Evolutionary conservation across 768 basidiomycete genomes (phyloP), one percentile per base, ranked within the genome.

Genomic region (Porpolomopsis calyptriformis): DNA sequence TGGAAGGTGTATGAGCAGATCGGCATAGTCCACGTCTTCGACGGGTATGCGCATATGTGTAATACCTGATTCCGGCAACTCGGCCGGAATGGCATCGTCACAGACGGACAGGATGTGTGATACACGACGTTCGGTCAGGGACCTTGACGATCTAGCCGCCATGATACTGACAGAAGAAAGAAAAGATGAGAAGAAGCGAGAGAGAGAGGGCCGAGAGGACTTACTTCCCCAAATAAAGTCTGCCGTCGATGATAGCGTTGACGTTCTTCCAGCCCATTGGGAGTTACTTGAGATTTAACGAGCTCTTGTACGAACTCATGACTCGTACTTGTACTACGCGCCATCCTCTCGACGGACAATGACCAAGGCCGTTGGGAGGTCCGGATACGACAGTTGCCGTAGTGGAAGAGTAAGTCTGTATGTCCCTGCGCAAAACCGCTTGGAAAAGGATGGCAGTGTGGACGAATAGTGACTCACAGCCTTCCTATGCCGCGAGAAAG

Each of bases 61-160:
- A 42, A 82, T 71, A 18, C 82, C 82, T 49, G 81, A 84, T 55
- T 78, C 75, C 19, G 81, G 79, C 22, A 76, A 60, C 52, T 85
- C 83, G 39, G 80, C 77, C 36, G 82, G 82, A 41, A 85, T 82
- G 4, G 70, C 69, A 45, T 89, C 86, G 27, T 65, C 60, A 56
- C 86, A 87, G 45, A 86, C 84, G 38, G 85, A 87, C 14, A 89
- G 60, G 42, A 88, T 78, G 62, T 89, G 86, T 4, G 83, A 85
- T 50, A 89, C 82, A 49, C 76, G 76, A 53, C 79, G 78, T 60
- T 86, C 83, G 41, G 76, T 71, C 61, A 86, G 69, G 45, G 79
- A 75, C 58, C 82, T 75, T 20, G 82, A 74, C 27, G 84, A 83
- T 52, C 72, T 72, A 24, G 85, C 84, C 42, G 84, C 80, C 54